Evolutionary conservation across 108 stramenopile species (phyloP).

Genomic region (Conticribra weissflogii): DNA sequence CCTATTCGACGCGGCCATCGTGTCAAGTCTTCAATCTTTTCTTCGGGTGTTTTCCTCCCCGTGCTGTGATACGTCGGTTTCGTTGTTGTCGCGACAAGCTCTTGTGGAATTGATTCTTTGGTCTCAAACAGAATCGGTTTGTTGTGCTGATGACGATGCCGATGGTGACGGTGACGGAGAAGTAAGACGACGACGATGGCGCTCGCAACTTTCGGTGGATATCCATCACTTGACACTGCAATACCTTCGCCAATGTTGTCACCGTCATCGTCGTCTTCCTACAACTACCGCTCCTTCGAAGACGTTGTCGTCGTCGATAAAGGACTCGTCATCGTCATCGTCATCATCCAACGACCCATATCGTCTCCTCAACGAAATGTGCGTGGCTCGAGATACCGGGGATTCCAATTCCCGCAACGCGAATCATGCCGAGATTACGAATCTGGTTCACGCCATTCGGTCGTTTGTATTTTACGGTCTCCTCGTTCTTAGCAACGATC

Average conservation of each 20-base stretch:
- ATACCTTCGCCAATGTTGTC: conserved; percentile 19
- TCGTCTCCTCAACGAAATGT: neutral
- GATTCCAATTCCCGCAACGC: conserved; percentile 4
- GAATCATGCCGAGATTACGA: neutral
- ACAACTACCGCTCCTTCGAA: no score
- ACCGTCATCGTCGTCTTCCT: no score
- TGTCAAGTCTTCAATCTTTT: conserved; percentile 16
- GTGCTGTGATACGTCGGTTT: neutral
- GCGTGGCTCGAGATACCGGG: conserved; percentile 6
- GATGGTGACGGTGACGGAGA: neutral
- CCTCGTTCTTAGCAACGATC: conserved; percentile 21
- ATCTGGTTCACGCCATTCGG: conserved; percentile 14
- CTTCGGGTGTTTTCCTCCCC: conserved; percentile 8
- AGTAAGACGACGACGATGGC: neutral
- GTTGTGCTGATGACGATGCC: conserved; percentile 5
- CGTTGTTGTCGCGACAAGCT: conserved; percentile 4
- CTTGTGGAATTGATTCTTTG: conserved; percentile 31
- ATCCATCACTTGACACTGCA: conserved; percentile 13
- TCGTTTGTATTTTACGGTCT: conserved; percentile 45
- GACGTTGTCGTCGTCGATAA: no score
- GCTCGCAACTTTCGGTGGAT: conserved; percentile 2
- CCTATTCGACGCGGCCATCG: conserved; percentile 21
- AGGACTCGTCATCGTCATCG: no score
- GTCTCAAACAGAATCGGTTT: conserved; percentile 26
- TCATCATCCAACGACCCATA: no score